Evolutionary conservation across 2,329 filamentous ascomycete genomes (phyloP).

Genomic region (Phyllosticta paracitricarpa): DNA sequence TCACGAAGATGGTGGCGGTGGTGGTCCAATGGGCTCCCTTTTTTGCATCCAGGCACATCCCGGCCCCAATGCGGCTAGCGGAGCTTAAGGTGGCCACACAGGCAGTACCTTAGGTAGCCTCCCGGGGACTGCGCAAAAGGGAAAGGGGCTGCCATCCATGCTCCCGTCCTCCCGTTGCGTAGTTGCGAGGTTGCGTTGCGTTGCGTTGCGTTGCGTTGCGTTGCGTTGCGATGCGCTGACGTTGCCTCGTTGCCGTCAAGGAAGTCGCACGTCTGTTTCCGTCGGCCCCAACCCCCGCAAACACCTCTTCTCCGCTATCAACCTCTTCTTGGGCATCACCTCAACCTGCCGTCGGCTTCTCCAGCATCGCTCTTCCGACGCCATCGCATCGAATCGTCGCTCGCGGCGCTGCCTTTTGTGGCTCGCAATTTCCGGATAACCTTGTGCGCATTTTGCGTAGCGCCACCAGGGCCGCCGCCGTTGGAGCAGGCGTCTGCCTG

Average conservation of each 20-base stretch:
- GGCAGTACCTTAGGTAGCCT: neutral
- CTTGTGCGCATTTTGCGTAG: neutral
- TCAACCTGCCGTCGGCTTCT: neutral
- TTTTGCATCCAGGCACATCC: conserved; percentile 3
- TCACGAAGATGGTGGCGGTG: conserved; percentile 4
- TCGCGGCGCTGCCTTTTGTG: neutral
- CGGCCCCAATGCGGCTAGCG: neutral
- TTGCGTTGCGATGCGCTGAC: neutral
- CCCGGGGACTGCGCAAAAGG: neutral
- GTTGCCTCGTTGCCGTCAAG: neutral
- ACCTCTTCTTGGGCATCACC: neutral
- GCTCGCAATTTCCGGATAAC: neutral
- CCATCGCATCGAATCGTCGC: neutral
- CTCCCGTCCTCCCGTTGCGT: too few relatives aligned
- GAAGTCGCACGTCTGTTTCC: neutral
- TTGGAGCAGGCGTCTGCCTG: neutral
- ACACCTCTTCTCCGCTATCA: neutral
- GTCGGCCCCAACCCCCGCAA: neutral
- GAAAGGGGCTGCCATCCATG: neutral
- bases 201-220: too few relatives aligned
- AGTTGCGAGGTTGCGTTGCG: too few relatives aligned
- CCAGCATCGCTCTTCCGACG: neutral
- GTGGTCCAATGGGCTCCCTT: conserved; percentile 3
- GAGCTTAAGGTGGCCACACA: conserved; percentile 3
- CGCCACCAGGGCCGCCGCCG: neutral